These are phyloP conservation scores for Entomortierella parvispora DNA, from an alignment of 192 early-diverging fungal species.

Conservation along the genomic window DNA sequence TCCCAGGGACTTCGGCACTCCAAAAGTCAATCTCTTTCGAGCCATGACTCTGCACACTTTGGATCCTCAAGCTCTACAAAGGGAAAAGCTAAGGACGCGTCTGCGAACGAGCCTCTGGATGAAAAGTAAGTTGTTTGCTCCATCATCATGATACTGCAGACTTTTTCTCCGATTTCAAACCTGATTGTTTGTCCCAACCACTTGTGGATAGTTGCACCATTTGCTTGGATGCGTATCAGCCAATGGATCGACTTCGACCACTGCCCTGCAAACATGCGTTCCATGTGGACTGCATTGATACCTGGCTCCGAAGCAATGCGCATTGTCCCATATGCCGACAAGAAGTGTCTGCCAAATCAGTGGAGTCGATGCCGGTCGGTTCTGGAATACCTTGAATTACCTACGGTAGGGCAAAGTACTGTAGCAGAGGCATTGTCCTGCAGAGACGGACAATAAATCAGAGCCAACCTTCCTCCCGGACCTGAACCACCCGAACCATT, in stretches of 20 bases:
- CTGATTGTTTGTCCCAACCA: background rate
- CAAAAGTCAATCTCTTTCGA: background rate
- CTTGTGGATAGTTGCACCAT: constrained; percentile 5
- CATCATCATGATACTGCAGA: too few species aligned
- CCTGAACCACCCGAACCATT: too few species aligned
- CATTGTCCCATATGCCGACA: constrained; percentile 29
- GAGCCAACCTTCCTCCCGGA: too few species aligned
- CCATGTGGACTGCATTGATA: constrained; percentile 19
- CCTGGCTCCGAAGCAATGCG: constrained; percentile 9
- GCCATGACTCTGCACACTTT: background rate
- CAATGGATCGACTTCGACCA: constrained; percentile 10
- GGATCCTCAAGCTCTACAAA: too few species aligned
- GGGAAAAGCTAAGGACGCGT: background rate
- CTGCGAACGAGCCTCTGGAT: background rate
- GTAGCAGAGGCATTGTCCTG: background rate
- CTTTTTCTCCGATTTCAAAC: too few species aligned
- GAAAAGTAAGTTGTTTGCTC: constrained; percentile 4
- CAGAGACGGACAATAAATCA: too few species aligned
- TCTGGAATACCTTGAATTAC: background rate
- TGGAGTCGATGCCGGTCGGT: background rate
- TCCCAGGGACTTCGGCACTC: background rate
- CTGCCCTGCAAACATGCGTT: constrained; percentile 19
- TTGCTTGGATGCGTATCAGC: constrained; percentile 12
- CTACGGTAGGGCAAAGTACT: background rate
- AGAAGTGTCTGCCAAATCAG: constrained; percentile 2